Base-by-base conservation (phyloP, 805 yeast genomes). In the Metschnikowia matae region DNA sequence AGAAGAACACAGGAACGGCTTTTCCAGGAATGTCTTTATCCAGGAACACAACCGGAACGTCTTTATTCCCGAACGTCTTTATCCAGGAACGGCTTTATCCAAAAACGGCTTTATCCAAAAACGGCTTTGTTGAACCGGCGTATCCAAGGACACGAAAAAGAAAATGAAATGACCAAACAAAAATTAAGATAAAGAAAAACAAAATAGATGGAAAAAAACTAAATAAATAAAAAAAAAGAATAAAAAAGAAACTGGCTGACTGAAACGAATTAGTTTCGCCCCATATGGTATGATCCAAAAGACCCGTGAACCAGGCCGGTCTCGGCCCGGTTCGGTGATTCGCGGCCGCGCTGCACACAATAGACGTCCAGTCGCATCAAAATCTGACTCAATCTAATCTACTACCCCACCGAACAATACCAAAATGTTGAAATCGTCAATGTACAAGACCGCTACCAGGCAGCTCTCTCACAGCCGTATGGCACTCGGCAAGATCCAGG, bases 401-500 rank as follows among this genome's bases (percentile, higher is more conserved):
- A 10, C 13, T 6, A 33, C 35, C 40, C 46, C 26, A 26, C 33
- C 32, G 7, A 37, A 13, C 15, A 44, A n/a, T 14, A 39, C 32
- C 36, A 26, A 26, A 26, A 53, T 53, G 56, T 51, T 53, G 44
- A 53, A 51, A 53, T 34, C 49, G 2, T 15, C 50, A 29, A n/a
- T 43, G 34, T 31, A 34, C 36, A 42, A 42, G 15, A 14, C 38
- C 6, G 44, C 54, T 46, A 35, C 37, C 46, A 48, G 60, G 43
- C 38, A n/a, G 43, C 42, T 56, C 37, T 45, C 57, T 14, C 36
- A 31, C 46, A 14, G 39, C 52, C n/a, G 49, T 48, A 4, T 15
- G 41, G 17, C 39, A 37, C 14, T 39, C 52, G 51, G 46, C 49
- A 90, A 90, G 67, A 85, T 92, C 68, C 74, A 79, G 57, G 97